Base-by-base conservation (phyloP, 192 early-diverging fungal species). In the Backusella psychrophila region DNA sequence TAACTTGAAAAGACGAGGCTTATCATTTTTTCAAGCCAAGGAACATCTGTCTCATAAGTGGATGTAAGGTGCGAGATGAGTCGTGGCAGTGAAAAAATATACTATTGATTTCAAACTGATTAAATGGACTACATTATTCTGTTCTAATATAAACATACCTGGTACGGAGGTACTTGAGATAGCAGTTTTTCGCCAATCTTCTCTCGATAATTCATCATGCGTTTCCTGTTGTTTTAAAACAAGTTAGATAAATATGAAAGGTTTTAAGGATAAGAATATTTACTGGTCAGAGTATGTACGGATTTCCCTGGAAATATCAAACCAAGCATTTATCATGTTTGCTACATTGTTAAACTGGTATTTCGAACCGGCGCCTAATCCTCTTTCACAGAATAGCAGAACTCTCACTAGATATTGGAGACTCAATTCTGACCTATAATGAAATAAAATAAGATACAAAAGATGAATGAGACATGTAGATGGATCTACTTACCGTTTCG, bases 311-410 rank as follows among this genome's bases (percentile, higher is more conserved):
- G 53, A 56, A 75, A 93, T 81, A 41, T 94, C 91, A 12, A 98
- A 80, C 95, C 95, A 98, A 6, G 94, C 80, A 0, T 95, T 97
- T 71, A 98, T 79, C 17, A 98, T 81, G 6, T 93, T 84, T 8
- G 97, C 95, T 75, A 98, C 75, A 6, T 93, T 92, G 76, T 96
- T 91, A 79, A 94, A 96, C 44, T 96, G 88, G 69, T 93, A 97
- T 52, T 90, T 87, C 3, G 91, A 86, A 11, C 97, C 94, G 38
- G 83, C 79, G 35, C 85, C 78, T 12, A 98, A 75, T 0, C 95
- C 78, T 46, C 77, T 80, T n/a, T 9, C 8, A 21, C n/a, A 56
- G 21, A 56, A 56, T 56, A 23, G 53, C 8, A 56, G n/a, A 11
- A 56, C 53, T 21, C 53, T 21, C n/a, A 56, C 19, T 56, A 56